Conservation (phyloP, 805 yeast genomes). For the Zygoascus flipseniorum region DNA sequence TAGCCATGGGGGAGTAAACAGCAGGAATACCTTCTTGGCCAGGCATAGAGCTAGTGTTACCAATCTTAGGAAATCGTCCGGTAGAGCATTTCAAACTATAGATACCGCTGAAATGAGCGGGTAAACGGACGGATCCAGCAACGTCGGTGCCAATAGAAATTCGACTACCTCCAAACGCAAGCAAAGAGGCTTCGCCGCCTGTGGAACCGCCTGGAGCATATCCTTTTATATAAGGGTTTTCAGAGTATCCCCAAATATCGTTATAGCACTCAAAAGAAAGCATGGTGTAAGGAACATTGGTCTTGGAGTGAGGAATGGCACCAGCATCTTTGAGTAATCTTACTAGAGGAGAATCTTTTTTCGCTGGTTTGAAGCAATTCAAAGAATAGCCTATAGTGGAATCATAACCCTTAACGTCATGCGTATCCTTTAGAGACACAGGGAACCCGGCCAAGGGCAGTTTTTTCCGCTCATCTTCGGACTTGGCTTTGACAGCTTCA, state of each 20-base stretch:
- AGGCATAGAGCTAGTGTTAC: conserved; percentile 34
- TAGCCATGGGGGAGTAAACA: conserved; percentile 39
- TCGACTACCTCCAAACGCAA: conserved; percentile 40
- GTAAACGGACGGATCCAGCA: conserved; percentile 49
- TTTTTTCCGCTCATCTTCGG: conserved; percentile 16
- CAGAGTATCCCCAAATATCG: conserved; percentile 43
- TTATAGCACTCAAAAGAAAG: conserved; percentile 50
- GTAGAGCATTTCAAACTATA: conserved; percentile 44
- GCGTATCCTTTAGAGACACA: conserved; percentile 53
- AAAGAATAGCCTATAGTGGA: conserved; percentile 45
- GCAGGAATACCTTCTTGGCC: conserved; percentile 40
- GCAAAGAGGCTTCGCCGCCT: conserved; percentile 44
- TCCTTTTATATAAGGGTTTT: conserved; percentile 41
- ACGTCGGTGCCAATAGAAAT: conserved; percentile 50
- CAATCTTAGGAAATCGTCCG: conserved; percentile 39
- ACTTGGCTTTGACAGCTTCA: conserved; percentile 41
- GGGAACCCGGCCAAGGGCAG: conserved; percentile 55
- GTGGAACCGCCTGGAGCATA: conserved; percentile 47
- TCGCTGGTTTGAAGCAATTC: conserved; percentile 33
- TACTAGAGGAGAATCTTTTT: conserved; percentile 34
- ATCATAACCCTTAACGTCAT: conserved; percentile 40
- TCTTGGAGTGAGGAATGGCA: conserved; percentile 47
- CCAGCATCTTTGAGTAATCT: conserved; percentile 41
- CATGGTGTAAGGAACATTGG: conserved; percentile 48
- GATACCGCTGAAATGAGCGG: conserved; percentile 45